A percentile compares a stretch with the other conserved stretches of the same genome.
Evolutionary conservation across 805 yeast genomes (phyloP).

Genomic region (Starmerella bombicola): DNA sequence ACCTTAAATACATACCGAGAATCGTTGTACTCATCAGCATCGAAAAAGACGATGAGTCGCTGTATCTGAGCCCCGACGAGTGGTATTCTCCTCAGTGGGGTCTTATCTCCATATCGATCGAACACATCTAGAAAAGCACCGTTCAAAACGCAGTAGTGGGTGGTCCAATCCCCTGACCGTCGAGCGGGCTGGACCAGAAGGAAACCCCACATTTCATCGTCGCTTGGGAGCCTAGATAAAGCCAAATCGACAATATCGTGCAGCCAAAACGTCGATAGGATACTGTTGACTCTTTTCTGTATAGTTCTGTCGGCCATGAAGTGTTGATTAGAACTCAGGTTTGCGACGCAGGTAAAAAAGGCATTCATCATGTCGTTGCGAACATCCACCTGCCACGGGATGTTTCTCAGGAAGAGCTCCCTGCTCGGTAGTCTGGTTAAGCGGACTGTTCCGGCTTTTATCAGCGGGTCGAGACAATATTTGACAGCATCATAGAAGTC

Average conservation of each 20-base stretch:
- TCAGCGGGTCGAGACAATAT: slow-evolving; percentile 30
- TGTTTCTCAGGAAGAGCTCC: slow-evolving; percentile 40
- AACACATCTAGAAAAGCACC: slow-evolving; percentile 9
- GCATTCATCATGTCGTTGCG: slow-evolving; percentile 45
- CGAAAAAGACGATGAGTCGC: slow-evolving; percentile 2
- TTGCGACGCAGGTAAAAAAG: slow-evolving; percentile 29
- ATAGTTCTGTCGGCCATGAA: background rate
- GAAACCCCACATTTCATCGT: slow-evolving; percentile 10
- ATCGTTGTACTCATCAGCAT: slow-evolving; percentile 7
- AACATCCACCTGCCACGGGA: slow-evolving; percentile 53
- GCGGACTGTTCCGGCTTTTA: slow-evolving; percentile 13
- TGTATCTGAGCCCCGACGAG: slow-evolving; percentile 2
- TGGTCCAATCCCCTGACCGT: slow-evolving; percentile 1
- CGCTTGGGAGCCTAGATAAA: background rate
- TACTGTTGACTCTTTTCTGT: slow-evolving; percentile 1
- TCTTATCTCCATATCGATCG: background rate
- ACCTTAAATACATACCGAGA: slow-evolving; percentile 12
- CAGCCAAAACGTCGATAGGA: slow-evolving; percentile 7
- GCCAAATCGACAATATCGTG: slow-evolving; percentile 7
- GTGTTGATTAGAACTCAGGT: background rate
- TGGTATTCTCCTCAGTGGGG: background rate
- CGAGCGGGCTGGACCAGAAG: background rate
- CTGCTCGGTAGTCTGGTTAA: slow-evolving; percentile 57
- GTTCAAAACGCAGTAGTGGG: slow-evolving; percentile 6
- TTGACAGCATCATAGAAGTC: slow-evolving; percentile 51